phyloP scores from a whole-genome alignment of 108 stramenopile genomes.

The Hondaea fermentalgiana region DNA sequence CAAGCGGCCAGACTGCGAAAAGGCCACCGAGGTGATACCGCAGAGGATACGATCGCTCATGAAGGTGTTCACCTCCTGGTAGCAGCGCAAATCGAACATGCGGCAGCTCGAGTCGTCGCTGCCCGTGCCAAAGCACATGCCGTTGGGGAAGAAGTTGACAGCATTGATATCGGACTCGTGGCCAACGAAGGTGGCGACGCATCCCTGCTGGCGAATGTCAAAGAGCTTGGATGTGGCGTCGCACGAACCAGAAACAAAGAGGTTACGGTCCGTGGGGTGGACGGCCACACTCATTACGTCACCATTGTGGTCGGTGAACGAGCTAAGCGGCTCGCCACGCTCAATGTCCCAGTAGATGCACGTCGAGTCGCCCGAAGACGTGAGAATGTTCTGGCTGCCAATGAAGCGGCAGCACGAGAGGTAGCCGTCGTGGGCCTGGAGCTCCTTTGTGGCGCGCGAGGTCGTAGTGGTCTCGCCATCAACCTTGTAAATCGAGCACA shows the following conservation, averaged over 20 bases:
- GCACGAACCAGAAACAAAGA: conserved; percentile 86
- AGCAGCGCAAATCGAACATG: conserved; percentile 85
- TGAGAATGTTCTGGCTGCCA: conserved; percentile 70
- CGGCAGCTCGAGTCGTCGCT: conserved; percentile 88
- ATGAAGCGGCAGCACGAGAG: conserved; percentile 93
- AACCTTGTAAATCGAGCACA: conserved; percentile 87
- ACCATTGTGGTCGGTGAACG: conserved; percentile 84
- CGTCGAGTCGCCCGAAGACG: conserved; percentile 87
- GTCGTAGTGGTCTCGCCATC: conserved; percentile 47
- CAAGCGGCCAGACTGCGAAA: conserved; percentile 17
- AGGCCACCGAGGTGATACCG: conserved; percentile 24
- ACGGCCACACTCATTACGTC: conserved; percentile 86
- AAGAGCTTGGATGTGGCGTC: conserved; percentile 93
- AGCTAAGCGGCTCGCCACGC: conserved; percentile 60
- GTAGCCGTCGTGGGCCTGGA: conserved; percentile 95
- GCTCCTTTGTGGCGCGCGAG: conserved; percentile 65
- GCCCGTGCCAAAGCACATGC: conserved; percentile 74
- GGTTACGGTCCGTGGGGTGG: conserved; percentile 63
- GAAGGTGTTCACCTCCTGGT: conserved; percentile 78
- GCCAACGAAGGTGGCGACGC: conserved; percentile 81
- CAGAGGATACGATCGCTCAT: conserved; percentile 48
- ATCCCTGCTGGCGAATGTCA: conserved; percentile 70
- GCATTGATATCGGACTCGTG: conserved; percentile 95
- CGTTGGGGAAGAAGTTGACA: conserved; percentile 85
- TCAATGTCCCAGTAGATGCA: conserved; percentile 93